Evolutionary conservation across 2,329 filamentous ascomycete genomes (phyloP).

Genomic region (Coniochaeta pulveracea): DNA sequence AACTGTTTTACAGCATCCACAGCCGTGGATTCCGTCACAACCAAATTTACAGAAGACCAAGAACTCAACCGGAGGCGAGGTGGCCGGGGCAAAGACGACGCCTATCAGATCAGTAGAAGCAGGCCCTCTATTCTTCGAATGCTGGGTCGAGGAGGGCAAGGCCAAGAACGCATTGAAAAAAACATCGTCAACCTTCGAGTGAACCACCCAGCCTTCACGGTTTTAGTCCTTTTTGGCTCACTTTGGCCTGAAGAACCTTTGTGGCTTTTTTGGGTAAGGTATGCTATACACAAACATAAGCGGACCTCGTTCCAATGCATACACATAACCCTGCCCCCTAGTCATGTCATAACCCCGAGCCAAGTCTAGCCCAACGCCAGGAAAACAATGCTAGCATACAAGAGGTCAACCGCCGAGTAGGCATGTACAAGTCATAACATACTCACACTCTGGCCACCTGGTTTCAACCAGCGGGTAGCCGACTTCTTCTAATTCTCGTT

Average conservation of each 20-base stretch:
- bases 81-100: conserved; percentile 29
- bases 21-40: conserved; percentile 49
- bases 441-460: too few relatives aligned
- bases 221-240: too few relatives aligned
- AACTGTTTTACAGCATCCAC: conserved; percentile 34
- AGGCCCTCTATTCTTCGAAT: conserved; percentile 52
- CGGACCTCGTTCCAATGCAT: neutral
- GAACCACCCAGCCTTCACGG: too few relatives aligned
- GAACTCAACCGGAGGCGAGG: conserved; percentile 19
- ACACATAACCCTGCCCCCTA: too few relatives aligned
- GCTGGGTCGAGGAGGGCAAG: conserved; percentile 51
- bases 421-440: too few relatives aligned
- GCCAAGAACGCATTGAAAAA: conserved; percentile 21
- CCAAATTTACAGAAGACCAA: conserved; percentile 28
- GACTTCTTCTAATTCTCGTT: conserved; percentile 14
- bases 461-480: too few relatives aligned
- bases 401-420: too few relatives aligned
- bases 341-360: too few relatives aligned
- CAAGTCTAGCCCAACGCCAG: too few relatives aligned
- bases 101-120: conserved; percentile 43
- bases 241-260: too few relatives aligned
- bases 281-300: neutral
- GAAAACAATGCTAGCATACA: too few relatives aligned
- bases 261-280: neutral
- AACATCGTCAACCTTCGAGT: too few relatives aligned